Evolutionary conservation across 805 yeast genomes (phyloP).

Genomic region (Candida loeiensis): DNA sequence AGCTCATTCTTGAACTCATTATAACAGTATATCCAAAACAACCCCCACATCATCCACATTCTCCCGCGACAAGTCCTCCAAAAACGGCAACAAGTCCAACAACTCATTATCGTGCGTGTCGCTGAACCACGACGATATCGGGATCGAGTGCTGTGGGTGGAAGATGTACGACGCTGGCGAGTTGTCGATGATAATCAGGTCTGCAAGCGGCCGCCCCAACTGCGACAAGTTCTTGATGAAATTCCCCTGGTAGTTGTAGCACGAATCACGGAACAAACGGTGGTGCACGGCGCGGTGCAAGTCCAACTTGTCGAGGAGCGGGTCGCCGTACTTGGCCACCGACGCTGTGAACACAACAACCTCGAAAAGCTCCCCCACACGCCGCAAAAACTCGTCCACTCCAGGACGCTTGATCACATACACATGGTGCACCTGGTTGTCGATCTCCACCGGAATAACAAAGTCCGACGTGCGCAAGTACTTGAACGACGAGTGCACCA

Average conservation of each 20-base stretch:
- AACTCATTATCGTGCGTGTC: slow-evolving; percentile 97
- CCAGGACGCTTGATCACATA: slow-evolving; percentile 98
- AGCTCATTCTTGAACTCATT: slow-evolving; percentile 1
- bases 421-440: slow-evolving; percentile 86
- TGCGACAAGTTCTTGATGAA: slow-evolving; percentile 91
- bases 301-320: slow-evolving; percentile 85
- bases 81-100: slow-evolving; percentile 82
- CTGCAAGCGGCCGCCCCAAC: slow-evolving; percentile 86
- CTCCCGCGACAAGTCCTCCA: slow-evolving; percentile 73
- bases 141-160: slow-evolving; percentile 97
- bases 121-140: slow-evolving; percentile 96
- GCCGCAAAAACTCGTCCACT: slow-evolving; percentile 84
- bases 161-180: slow-evolving; percentile 98
- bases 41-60: slow-evolving; percentile 81
- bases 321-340: slow-evolving; percentile 94
- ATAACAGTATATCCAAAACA: slow-evolving; percentile 73
- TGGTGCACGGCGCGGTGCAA: slow-evolving; percentile 75
- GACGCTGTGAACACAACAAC: slow-evolving; percentile 97
- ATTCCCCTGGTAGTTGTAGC: slow-evolving; percentile 90
- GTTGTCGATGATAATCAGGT: slow-evolving; percentile 87
- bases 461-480: slow-evolving; percentile 90
- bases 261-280: slow-evolving; percentile 89
- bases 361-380: slow-evolving; percentile 84
- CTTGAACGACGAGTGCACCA: slow-evolving; percentile 93
- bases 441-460: slow-evolving; percentile 96